A percentile compares a stretch with the other conserved stretches of the same genome.
These are phyloP conservation scores for Cytidiella melzeri DNA, from an alignment of 768 basidiomycete genomes.

Conservation along the genomic window DNA sequence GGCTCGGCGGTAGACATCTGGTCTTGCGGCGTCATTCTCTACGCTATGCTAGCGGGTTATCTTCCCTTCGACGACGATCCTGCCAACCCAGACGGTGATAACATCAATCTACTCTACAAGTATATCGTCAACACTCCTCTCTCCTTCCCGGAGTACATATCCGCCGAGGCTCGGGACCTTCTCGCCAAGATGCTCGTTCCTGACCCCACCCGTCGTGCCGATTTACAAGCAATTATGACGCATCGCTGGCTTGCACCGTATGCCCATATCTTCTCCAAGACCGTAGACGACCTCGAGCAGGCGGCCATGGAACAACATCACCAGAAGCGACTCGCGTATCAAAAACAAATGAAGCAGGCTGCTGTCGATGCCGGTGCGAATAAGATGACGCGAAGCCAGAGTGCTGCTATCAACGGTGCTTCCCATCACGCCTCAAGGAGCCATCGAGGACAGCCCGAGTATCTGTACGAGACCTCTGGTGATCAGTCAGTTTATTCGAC, in stretches of 20 bases:
- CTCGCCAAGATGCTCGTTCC: slow-evolving; percentile 92
- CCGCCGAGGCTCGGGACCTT: slow-evolving; percentile 74
- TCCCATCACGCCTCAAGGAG: slow-evolving; percentile 27
- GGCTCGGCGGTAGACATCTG: slow-evolving; percentile 98
- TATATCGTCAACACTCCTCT: slow-evolving; percentile 98
- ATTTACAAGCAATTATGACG: slow-evolving; percentile 71
- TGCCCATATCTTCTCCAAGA: slow-evolving; percentile 53
- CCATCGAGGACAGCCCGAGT: slow-evolving; percentile 59
- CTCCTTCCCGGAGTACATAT: slow-evolving; percentile 95
- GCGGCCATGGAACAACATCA: slow-evolving; percentile 82
- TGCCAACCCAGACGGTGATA: slow-evolving; percentile 96
- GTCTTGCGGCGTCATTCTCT: slow-evolving; percentile 93
- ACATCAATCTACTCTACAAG: slow-evolving; percentile 97
- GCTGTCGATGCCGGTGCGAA: slow-evolving; percentile 47
- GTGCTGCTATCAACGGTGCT: slow-evolving; percentile 19
- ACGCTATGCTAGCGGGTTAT: slow-evolving; percentile 95
- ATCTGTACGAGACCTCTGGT: slow-evolving; percentile 66
- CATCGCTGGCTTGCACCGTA: slow-evolving; percentile 83
- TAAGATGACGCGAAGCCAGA: slow-evolving; percentile 27
- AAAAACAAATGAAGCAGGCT: slow-evolving; percentile 67
- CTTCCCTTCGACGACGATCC: slow-evolving; percentile 99
- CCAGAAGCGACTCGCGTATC: slow-evolving; percentile 75
- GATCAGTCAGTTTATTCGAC: slow-evolving; percentile 47
- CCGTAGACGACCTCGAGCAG: slow-evolving; percentile 73
- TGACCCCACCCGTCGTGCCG: slow-evolving; percentile 76